phyloP scores from a whole-genome alignment of 129 eudicot genomes.

The Flaveria sonorensis region DNA sequence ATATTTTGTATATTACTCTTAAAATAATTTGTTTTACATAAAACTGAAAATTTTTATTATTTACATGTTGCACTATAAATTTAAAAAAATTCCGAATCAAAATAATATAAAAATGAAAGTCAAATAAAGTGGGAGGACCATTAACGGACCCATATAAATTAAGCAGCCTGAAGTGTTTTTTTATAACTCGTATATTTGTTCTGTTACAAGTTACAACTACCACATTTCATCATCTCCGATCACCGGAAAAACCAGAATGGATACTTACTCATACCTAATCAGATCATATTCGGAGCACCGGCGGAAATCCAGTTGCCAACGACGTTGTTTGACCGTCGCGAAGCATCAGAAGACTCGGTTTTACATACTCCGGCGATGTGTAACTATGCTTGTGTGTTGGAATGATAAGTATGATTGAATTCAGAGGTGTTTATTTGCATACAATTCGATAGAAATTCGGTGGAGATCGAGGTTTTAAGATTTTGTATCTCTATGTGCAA shows the following conservation, averaged over 20 bases:
- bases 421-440: neutral
- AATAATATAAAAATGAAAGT: neutral
- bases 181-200: slow-evolving; percentile 1
- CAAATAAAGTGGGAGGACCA: slow-evolving; percentile 32
- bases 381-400: slow-evolving; percentile 67
- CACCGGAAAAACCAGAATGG: slow-evolving; percentile 22
- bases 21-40: too few relatives aligned
- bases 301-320: slow-evolving; percentile 32
- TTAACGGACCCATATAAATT: slow-evolving; percentile 14
- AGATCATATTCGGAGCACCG: slow-evolving; percentile 38
- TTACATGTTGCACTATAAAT: too few relatives aligned
- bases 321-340: slow-evolving; percentile 40
- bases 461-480: neutral
- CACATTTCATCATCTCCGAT: neutral
- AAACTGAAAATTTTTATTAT: too few relatives aligned
- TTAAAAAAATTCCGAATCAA: too few relatives aligned
- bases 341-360: slow-evolving; percentile 59
- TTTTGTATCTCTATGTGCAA: neutral
- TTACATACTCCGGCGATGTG: slow-evolving; percentile 60
- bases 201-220: neutral
- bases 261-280: slow-evolving; percentile 36
- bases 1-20: too few relatives aligned
- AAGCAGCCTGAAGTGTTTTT: slow-evolving; percentile 9
- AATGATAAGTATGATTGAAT: slow-evolving; percentile 36
- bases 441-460: neutral